Conservation (phyloP, 192 early-diverging fungal genomes). For the Chytriomyces sp. region DNA sequence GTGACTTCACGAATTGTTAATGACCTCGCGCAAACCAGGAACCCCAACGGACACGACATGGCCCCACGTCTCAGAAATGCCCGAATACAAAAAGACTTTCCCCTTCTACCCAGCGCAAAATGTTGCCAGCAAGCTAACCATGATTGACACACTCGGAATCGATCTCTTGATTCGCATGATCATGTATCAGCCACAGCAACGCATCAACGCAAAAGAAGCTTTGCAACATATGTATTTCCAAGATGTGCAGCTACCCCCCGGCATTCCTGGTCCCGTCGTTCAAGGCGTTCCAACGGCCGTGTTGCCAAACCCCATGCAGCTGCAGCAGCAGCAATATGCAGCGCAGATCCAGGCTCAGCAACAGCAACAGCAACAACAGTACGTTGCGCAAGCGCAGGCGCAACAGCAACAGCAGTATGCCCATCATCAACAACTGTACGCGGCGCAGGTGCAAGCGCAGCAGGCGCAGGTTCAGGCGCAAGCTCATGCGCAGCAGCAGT, state of each 20-base stretch:
- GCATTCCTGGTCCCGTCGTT: not conserved
- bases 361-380: too few species aligned
- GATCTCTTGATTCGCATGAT: conserved; percentile 80
- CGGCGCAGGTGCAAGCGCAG: conserved; percentile 1
- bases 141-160: conserved; percentile 70
- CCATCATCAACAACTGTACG: conserved; percentile 4
- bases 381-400: not conserved
- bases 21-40: too few species aligned
- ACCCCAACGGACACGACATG: conserved; percentile 68
- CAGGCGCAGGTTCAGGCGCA: conserved; percentile 2
- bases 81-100: conserved; percentile 83
- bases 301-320: conserved; percentile 37
- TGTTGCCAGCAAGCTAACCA: conserved; percentile 74
- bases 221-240: conserved; percentile 60
- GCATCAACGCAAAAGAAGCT: conserved; percentile 80
- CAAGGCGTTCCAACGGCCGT: not conserved
- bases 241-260: conserved; percentile 52
- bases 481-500: not conserved
- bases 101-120: conserved; percentile 70
- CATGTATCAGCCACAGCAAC: conserved; percentile 74
- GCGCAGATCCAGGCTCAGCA: conserved; percentile 39
- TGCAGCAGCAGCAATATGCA: conserved; percentile 53
- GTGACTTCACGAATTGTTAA: too few species aligned
- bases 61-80: conserved; percentile 84
- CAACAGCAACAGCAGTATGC: not conserved